These are phyloP conservation scores for Stylosanthes scabra DNA, from an alignment of 331 rosid species.

Conservation along the genomic window DNA sequence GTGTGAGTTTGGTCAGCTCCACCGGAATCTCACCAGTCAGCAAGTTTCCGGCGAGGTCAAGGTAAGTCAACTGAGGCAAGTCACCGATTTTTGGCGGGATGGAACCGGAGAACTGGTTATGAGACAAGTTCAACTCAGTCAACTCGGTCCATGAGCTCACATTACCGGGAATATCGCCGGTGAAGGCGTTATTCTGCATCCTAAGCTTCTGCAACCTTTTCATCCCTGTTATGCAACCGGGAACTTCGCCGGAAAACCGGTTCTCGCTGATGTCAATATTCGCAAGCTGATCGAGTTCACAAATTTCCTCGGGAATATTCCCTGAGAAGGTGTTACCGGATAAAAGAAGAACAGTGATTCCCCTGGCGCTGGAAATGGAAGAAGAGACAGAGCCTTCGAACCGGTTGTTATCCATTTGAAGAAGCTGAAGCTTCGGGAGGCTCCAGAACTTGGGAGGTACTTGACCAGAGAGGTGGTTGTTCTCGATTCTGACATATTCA, in stretches of 20 bases:
- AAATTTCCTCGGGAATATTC: slow-evolving; percentile 50
- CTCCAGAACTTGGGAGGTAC: slow-evolving; percentile 66
- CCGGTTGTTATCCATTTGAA: slow-evolving; percentile 54
- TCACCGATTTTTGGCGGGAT: slow-evolving; percentile 68
- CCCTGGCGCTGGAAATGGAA: slow-evolving; percentile 43
- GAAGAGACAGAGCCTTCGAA: slow-evolving; percentile 60
- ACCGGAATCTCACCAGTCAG: slow-evolving; percentile 71
- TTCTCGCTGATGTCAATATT: slow-evolving; percentile 58
- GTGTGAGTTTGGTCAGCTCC: slow-evolving; percentile 61
- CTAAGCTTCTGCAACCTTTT: slow-evolving; percentile 59
- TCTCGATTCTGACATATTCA: slow-evolving; percentile 58
- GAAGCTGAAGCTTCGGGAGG: slow-evolving; percentile 44
- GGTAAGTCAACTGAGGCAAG: slow-evolving; percentile 59
- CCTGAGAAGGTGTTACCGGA: slow-evolving; percentile 63
- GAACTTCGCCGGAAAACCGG: slow-evolving; percentile 60
- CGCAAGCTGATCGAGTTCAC: slow-evolving; percentile 48
- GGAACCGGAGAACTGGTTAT: slow-evolving; percentile 58
- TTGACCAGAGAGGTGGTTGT: slow-evolving; percentile 61
- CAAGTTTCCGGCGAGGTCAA: slow-evolving; percentile 70
- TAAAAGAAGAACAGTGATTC: slow-evolving; percentile 43
- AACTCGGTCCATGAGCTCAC: slow-evolving; percentile 62
- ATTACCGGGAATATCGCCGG: slow-evolving; percentile 57
- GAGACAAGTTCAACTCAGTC: slow-evolving; percentile 65
- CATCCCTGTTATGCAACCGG: slow-evolving; percentile 63
- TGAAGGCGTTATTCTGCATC: slow-evolving; percentile 70